Percentiles rank a stretch among this genome's conserved stretches.
These are phyloP conservation scores for Mollisiaceae sp. DNA, from an alignment of 2,329 filamentous ascomycete genomes.

Conservation along the genomic window DNA sequence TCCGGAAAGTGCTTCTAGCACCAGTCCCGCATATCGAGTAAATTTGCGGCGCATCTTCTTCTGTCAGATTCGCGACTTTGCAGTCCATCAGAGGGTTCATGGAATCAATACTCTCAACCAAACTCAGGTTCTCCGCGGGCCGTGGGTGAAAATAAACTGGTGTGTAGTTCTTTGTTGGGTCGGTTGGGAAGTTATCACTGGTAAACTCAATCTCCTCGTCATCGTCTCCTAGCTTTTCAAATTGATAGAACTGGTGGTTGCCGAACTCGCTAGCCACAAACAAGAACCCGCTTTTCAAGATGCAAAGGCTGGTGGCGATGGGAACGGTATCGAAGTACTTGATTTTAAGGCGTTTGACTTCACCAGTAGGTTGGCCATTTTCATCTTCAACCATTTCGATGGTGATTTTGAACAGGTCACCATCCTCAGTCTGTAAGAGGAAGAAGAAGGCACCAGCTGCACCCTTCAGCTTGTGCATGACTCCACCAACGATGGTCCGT, in stretches of 20 bases:
- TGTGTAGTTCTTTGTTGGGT: conserved; percentile 72
- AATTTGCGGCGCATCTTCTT: conserved; percentile 95
- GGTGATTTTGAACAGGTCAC: conserved; percentile 96
- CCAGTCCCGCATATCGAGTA: conserved; percentile 91
- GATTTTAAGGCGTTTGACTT: conserved; percentile 84
- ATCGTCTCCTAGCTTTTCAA: conserved; percentile 95
- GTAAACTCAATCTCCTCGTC: conserved; percentile 86
- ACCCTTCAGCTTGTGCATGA: conserved; percentile 95
- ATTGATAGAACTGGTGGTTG: conserved; percentile 94
- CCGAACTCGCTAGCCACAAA: conserved; percentile 93
- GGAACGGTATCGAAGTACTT: conserved; percentile 99
- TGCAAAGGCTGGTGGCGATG: conserved; percentile 83
- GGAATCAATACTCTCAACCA: conserved; percentile 84
- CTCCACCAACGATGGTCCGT: conserved; percentile 82
- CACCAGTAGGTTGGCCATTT: conserved; percentile 76
- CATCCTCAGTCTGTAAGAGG: conserved; percentile 92
- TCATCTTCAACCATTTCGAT: conserved; percentile 88
- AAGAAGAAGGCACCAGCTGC: conserved; percentile 92
- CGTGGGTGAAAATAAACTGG: conserved; percentile 87
- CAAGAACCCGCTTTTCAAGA: conserved; percentile 93
- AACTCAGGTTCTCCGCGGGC: conserved; percentile 77
- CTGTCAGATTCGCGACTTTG: conserved; percentile 87
- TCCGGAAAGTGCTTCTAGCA: conserved; percentile 87
- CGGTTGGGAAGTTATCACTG: conserved; percentile 81
- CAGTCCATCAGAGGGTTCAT: conserved; percentile 92